Evolutionary conservation across 129 eudicot species (phyloP).

Genomic region (Deinandra increscens): DNA sequence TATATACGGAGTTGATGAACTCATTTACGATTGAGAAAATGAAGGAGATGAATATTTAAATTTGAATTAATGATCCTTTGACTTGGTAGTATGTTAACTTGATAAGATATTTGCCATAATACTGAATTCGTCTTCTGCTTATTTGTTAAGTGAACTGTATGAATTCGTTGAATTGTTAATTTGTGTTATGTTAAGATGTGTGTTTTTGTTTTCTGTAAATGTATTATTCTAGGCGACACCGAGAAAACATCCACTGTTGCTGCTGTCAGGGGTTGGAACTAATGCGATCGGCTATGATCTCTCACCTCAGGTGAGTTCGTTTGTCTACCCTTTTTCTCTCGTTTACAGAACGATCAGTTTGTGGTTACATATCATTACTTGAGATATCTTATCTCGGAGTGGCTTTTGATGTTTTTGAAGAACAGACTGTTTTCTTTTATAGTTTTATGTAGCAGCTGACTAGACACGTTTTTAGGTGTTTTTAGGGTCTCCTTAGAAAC

Average conservation of each 20-base stretch:
- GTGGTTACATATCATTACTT: background rate
- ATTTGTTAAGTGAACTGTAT: background rate
- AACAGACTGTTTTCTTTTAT: too few relatives aligned
- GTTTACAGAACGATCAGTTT: background rate
- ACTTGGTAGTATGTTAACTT: too few relatives aligned
- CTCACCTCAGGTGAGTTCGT: conserved; percentile 68
- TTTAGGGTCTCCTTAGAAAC: too few relatives aligned
- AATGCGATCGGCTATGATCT: conserved; percentile 97
- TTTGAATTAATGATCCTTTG: too few relatives aligned
- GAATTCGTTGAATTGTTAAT: background rate
- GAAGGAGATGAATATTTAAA: too few relatives aligned
- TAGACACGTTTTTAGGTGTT: too few relatives aligned
- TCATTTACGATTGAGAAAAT: too few relatives aligned
- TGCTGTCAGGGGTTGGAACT: conserved; percentile 91
- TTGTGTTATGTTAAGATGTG: background rate
- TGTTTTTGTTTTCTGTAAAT: conserved; percentile 6
- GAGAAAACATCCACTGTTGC: conserved; percentile 88
- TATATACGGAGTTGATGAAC: too few relatives aligned
- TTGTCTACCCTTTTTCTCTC: background rate
- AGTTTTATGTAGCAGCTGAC: too few relatives aligned
- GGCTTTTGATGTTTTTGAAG: too few relatives aligned
- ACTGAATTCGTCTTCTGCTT: background rate
- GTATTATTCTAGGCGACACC: conserved; percentile 53
- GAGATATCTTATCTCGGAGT: too few relatives aligned
- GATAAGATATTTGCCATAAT: too few relatives aligned